A percentile compares a stretch with the other conserved stretches of the same genome.
phyloP scores from a whole-genome alignment of 495 filamentous ascomycete species.

The Aspergillus bridgeri region DNA sequence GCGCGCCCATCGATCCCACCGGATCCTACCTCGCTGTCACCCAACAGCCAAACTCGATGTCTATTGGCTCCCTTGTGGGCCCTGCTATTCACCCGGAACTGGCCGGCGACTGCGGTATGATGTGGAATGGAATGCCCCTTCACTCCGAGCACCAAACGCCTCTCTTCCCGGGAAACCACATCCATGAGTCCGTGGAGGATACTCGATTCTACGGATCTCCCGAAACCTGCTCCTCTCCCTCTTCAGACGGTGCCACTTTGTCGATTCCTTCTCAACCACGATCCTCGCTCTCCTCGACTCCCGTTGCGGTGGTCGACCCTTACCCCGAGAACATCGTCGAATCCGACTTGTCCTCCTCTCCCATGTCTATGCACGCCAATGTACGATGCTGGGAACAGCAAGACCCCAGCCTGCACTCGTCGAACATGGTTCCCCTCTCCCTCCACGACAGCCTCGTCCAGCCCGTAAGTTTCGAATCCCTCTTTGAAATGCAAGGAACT shows the following conservation, averaged over 20 bases:
- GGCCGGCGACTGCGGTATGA: constrained; percentile 32
- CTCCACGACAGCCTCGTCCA: constrained; percentile 37
- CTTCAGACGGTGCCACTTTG: constrained; percentile 35
- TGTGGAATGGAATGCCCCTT: constrained; percentile 40
- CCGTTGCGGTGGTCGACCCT: constrained; percentile 32
- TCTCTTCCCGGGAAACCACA: constrained; percentile 31
- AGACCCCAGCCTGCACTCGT: constrained; percentile 24
- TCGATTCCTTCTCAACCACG: constrained; percentile 36
- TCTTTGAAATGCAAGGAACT: neutral
- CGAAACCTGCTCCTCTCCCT: constrained; percentile 43
- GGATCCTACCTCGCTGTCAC: constrained; percentile 25
- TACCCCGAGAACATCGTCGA: constrained; percentile 37
- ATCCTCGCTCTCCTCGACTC: constrained; percentile 37
- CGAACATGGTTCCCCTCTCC: constrained; percentile 35
- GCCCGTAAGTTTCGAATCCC: constrained; percentile 27
- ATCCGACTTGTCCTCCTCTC: constrained; percentile 35
- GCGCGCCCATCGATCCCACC: constrained; percentile 25
- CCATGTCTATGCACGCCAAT: constrained; percentile 32
- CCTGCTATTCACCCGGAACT: constrained; percentile 42
- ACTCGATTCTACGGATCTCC: constrained; percentile 43
- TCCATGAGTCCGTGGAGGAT: constrained; percentile 40
- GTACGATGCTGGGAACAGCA: constrained; percentile 36
- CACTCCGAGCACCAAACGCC: constrained; percentile 33
- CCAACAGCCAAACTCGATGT: constrained; percentile 38
- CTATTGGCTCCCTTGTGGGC: constrained; percentile 43